phyloP scores from a whole-genome alignment of 129 eudicot genomes.

The Smallanthus sonchifolius region DNA sequence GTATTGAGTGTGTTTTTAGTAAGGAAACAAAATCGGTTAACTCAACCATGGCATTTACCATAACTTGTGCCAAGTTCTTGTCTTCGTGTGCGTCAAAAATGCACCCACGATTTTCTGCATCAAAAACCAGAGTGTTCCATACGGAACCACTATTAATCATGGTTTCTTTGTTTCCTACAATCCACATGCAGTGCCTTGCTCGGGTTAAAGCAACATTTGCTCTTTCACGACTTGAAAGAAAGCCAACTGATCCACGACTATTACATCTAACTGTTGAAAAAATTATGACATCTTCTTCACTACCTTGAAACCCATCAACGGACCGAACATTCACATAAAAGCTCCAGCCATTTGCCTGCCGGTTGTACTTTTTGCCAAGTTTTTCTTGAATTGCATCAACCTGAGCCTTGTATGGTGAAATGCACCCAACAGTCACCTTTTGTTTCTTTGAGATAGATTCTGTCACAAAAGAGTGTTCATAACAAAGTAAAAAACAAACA shows the following conservation, averaged over 20 bases:
- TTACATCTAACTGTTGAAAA: slow-evolving; percentile 67
- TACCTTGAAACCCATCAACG: slow-evolving; percentile 78
- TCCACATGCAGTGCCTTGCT: slow-evolving; percentile 74
- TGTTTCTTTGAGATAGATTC: slow-evolving; percentile 32
- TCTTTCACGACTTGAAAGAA: slow-evolving; percentile 45
- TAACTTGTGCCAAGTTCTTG: slow-evolving; percentile 39
- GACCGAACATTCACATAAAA: slow-evolving; percentile 53
- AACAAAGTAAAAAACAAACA: neutral
- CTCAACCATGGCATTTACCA: slow-evolving; percentile 32
- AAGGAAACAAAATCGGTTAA: slow-evolving; percentile 15
- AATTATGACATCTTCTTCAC: slow-evolving; percentile 67
- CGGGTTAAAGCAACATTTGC: slow-evolving; percentile 72
- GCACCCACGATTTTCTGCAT: slow-evolving; percentile 60
- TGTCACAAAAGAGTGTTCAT: neutral
- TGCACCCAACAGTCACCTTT: slow-evolving; percentile 32
- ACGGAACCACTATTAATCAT: slow-evolving; percentile 48
- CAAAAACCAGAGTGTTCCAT: slow-evolving; percentile 49
- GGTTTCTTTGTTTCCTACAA: slow-evolving; percentile 60
- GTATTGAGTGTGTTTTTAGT: slow-evolving; percentile 17
- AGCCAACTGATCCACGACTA: slow-evolving; percentile 54
- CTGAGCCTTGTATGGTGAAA: slow-evolving; percentile 42
- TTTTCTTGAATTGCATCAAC: slow-evolving; percentile 33
- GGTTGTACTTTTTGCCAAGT: slow-evolving; percentile 36
- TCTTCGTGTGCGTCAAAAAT: slow-evolving; percentile 45
- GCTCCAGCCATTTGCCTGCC: neutral